Conservation (phyloP, 208 protist species). For the Kentomonas sorsogonicus region DNA sequence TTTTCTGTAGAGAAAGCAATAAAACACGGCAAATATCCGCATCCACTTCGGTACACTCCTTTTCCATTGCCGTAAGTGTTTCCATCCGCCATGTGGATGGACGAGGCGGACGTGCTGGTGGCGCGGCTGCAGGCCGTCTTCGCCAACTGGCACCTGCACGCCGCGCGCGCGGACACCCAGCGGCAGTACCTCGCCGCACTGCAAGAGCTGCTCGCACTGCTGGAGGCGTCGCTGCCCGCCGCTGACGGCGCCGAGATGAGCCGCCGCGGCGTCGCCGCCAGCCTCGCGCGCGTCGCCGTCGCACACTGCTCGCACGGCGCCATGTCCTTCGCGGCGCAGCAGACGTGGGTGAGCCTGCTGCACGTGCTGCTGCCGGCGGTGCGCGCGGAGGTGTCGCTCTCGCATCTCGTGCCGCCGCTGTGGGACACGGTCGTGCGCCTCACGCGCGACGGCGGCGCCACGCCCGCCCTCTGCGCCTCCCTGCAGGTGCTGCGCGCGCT, state of each 20-base stretch:
- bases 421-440: conserved; percentile 27
- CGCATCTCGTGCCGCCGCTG: conserved; percentile 18
- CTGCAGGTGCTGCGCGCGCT: conserved; percentile 49
- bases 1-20: conserved; percentile 20
- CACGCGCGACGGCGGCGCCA: conserved; percentile 1
- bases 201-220: conserved; percentile 12
- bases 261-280: conserved; percentile 12
- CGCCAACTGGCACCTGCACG: too few species aligned
- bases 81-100: too few species aligned
- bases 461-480: conserved; percentile 13
- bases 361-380: conserved; percentile 23
- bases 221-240: not conserved
- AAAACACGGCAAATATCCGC: too few species aligned
- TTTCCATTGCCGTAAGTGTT: too few species aligned
- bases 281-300: conserved; percentile 28
- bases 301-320: conserved; percentile 31
- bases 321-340: conserved; percentile 35
- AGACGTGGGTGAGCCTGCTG: conserved; percentile 34
- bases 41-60: too few species aligned
- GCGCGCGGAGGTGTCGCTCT: conserved; percentile 7
- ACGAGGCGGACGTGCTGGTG: too few species aligned
- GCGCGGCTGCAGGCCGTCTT: too few species aligned
- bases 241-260: not conserved
- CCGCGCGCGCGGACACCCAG: too few species aligned
- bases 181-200: too few species aligned